phyloP scores from a whole-genome alignment of 306 rosid genomes.

The Parietaria judaica region DNA sequence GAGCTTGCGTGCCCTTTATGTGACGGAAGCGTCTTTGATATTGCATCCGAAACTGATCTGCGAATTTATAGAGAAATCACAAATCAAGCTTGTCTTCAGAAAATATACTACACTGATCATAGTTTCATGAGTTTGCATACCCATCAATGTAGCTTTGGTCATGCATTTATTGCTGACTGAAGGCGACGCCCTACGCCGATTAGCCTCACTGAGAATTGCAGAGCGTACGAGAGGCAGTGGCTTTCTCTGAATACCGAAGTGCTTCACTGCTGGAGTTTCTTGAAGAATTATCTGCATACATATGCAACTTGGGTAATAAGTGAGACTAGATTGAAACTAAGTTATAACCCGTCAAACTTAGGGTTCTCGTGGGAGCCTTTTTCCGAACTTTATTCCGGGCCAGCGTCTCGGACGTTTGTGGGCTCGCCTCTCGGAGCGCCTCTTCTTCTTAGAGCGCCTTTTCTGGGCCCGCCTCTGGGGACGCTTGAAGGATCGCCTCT shows the following conservation, averaged over 20 bases:
- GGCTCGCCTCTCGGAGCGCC: no score
- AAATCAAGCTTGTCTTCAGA: slow-evolving; percentile 12
- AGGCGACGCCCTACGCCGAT: slow-evolving; percentile 95
- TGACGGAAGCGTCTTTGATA: slow-evolving; percentile 50
- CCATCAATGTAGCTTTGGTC: slow-evolving; percentile 59
- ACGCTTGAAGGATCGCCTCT: no score
- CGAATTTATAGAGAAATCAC: slow-evolving; percentile 36
- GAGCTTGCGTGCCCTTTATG: slow-evolving; percentile 48
- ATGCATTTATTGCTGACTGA: slow-evolving; percentile 79
- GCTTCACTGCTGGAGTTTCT: slow-evolving; percentile 52
- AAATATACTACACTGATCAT: neutral
- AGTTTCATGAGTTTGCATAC: slow-evolving; percentile 31
- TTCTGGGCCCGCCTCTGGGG: no score
- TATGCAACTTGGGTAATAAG: no score
- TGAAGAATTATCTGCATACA: slow-evolving; percentile 69
- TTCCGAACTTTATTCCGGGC: no score
- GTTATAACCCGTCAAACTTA: no score
- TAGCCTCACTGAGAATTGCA: slow-evolving; percentile 84
- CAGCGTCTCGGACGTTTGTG: no score
- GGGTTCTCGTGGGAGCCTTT: no score
- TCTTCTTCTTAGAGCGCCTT: no score
- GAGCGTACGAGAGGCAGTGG: slow-evolving; percentile 93
- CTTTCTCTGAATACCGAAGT: slow-evolving; percentile 82
- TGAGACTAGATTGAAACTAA: no score
- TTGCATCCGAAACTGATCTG: slow-evolving; percentile 80